Percentiles rank a stretch among this genome's conserved stretches.
phyloP scores from a whole-genome alignment of 2,329 filamentous ascomycete genomes.

The Xylariaceae sp. region DNA sequence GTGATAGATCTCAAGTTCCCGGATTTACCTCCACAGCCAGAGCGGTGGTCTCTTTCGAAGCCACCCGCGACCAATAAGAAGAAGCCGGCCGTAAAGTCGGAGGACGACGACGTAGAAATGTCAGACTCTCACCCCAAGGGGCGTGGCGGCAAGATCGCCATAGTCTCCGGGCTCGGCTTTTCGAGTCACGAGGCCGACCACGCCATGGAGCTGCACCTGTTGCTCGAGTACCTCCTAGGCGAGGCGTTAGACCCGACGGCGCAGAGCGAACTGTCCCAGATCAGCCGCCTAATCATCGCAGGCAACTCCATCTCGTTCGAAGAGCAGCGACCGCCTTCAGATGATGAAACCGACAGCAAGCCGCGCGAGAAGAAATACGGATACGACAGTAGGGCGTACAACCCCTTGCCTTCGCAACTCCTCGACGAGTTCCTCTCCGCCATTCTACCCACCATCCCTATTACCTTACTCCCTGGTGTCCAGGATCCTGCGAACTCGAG shows the following conservation, averaged over 20 bases:
- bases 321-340: constrained; percentile 27
- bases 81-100: constrained; percentile 32
- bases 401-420: constrained; percentile 74
- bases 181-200: constrained; percentile 68
- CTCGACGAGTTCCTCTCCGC: constrained; percentile 78
- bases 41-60: constrained; percentile 68
- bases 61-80: constrained; percentile 26
- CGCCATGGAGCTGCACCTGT: constrained; percentile 66
- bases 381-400: constrained; percentile 85
- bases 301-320: constrained; percentile 69
- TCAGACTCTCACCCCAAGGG: constrained; percentile 35
- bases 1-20: constrained; percentile 85
- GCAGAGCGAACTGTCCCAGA: constrained; percentile 57
- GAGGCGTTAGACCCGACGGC: constrained; percentile 60
- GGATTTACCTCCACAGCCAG: constrained; percentile 75
- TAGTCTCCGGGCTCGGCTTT: constrained; percentile 84
- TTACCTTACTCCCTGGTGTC: constrained; percentile 81
- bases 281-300: constrained; percentile 82
- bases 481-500: constrained; percentile 84
- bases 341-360: constrained; percentile 44
- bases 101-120: constrained; percentile 54
- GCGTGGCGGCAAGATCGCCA: constrained; percentile 59
- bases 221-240: constrained; percentile 83
- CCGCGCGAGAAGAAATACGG: constrained; percentile 72
- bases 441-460: constrained; percentile 76